Evolutionary conservation across 106 monocot species (phyloP).

Genomic region (Dendrobium catenatum): DNA sequence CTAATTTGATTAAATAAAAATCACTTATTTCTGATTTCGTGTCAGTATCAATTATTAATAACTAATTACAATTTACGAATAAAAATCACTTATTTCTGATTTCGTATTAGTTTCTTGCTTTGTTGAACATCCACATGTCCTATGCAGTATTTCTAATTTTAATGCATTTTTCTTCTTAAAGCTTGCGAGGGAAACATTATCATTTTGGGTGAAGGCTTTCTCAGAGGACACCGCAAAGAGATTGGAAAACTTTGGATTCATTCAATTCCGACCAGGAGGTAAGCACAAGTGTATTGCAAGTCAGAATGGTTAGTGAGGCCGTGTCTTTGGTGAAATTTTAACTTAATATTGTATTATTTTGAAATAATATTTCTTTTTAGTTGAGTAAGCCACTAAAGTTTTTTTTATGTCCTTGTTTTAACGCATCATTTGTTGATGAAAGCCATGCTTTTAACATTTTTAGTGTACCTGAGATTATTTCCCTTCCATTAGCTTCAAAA

Average conservation of each 20-base stretch:
- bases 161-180: slow-evolving; percentile 24
- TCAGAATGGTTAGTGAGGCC: neutral
- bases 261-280: slow-evolving; percentile 97
- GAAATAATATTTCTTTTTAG: neutral
- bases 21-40: too few species aligned
- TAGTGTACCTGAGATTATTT: too few species aligned
- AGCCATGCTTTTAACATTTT: too few species aligned
- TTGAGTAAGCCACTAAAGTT: neutral
- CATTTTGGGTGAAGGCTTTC: slow-evolving; percentile 99
- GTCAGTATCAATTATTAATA: too few species aligned
- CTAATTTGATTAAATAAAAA: too few species aligned
- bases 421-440: too few species aligned
- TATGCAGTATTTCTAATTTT: slow-evolving; percentile 9
- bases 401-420: neutral
- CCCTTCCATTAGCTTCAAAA: too few species aligned
- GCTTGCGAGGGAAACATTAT: slow-evolving; percentile 94
- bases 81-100: too few species aligned
- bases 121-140: neutral
- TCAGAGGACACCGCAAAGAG: slow-evolving; percentile 98
- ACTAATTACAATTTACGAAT: too few species aligned
- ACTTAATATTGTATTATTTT: neutral
- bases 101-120: too few species aligned
- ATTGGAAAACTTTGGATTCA: slow-evolving; percentile 95
- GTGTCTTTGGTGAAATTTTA: neutral
- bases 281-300: neutral